A percentile compares a stretch with the other conserved stretches of the same genome.
These are phyloP conservation scores for Collariella sp. DNA, from an alignment of 495 filamentous ascomycete genomes.

Conservation along the genomic window DNA sequence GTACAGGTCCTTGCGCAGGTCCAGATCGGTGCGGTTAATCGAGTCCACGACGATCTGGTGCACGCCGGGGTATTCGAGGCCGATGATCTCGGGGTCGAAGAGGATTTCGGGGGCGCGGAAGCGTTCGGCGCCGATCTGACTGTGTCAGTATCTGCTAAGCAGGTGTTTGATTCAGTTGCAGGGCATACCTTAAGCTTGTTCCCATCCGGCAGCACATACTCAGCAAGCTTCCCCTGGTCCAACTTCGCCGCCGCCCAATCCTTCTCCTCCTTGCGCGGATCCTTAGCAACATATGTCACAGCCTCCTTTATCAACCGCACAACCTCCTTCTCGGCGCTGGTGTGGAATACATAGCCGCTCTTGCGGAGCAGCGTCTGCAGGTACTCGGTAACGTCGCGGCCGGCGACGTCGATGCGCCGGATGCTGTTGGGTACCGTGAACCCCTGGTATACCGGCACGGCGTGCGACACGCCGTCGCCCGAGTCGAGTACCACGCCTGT, in stretches of 20 bases:
- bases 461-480: conserved; percentile 94
- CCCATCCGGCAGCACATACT: conserved; percentile 87
- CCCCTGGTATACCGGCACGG: conserved; percentile 94
- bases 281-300: conserved; percentile 79
- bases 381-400: conserved; percentile 95
- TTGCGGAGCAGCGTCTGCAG: conserved; percentile 87
- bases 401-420: conserved; percentile 90
- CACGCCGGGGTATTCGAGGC: conserved; percentile 92
- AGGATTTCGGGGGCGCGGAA: conserved; percentile 96
- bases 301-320: conserved; percentile 96
- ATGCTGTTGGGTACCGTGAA: conserved; percentile 96
- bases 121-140: conserved; percentile 80
- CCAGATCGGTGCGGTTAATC: conserved; percentile 94
- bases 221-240: conserved; percentile 60
- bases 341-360: conserved; percentile 90
- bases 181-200: conserved; percentile 72
- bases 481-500: conserved; percentile 94
- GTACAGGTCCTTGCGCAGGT: conserved; percentile 88
- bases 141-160: no score
- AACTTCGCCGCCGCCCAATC: conserved; percentile 70
- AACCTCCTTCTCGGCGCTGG: conserved; percentile 95
- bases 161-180: no score
- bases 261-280: conserved; percentile 91
- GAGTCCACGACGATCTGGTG: conserved; percentile 96
- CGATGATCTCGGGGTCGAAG: conserved; percentile 95